Conservation (phyloP, 495 filamentous ascomycete species). For the Penicillium roqueforti region DNA sequence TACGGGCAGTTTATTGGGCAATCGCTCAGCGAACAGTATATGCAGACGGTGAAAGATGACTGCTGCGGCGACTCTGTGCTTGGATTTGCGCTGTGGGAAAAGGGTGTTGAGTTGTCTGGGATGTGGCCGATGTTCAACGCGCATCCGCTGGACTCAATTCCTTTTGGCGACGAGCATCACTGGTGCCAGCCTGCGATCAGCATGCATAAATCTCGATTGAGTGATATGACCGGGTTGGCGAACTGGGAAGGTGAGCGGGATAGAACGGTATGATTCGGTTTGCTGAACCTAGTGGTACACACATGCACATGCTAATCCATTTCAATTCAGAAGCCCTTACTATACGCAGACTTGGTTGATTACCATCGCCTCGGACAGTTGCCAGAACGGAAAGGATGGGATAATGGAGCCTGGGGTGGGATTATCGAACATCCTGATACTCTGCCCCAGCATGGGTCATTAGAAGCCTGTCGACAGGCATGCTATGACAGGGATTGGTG, state of each 20-base stretch:
- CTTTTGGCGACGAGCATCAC: constrained; percentile 29
- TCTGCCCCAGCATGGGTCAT: constrained; percentile 20
- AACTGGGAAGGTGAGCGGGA: constrained; percentile 26
- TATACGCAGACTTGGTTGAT: constrained; percentile 32
- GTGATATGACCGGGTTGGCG: constrained; percentile 23
- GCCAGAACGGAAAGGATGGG: constrained; percentile 27
- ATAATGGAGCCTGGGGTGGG: constrained; percentile 33
- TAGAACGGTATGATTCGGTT: constrained; percentile 18
- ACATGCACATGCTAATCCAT: background rate
- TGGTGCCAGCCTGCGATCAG: constrained; percentile 54
- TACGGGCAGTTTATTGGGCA: constrained; percentile 18
- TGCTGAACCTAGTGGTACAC: background rate
- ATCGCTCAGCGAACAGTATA: constrained; percentile 31
- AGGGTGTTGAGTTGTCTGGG: constrained; percentile 42
- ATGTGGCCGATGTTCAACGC: constrained; percentile 53
- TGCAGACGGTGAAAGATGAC: constrained; percentile 33
- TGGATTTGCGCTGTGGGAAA: constrained; percentile 43
- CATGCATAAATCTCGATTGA: constrained; percentile 43
- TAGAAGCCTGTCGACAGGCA: constrained; percentile 23
- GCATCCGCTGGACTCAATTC: constrained; percentile 34
- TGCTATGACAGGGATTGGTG: constrained; percentile 28
- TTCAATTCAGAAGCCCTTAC: constrained; percentile 15
- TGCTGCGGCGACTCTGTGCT: constrained; percentile 55
- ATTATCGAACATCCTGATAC: constrained; percentile 23
- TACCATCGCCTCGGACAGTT: constrained; percentile 19